Base-by-base conservation (phyloP, 805 yeast genomes). In the Ogataea zsoltii region DNA sequence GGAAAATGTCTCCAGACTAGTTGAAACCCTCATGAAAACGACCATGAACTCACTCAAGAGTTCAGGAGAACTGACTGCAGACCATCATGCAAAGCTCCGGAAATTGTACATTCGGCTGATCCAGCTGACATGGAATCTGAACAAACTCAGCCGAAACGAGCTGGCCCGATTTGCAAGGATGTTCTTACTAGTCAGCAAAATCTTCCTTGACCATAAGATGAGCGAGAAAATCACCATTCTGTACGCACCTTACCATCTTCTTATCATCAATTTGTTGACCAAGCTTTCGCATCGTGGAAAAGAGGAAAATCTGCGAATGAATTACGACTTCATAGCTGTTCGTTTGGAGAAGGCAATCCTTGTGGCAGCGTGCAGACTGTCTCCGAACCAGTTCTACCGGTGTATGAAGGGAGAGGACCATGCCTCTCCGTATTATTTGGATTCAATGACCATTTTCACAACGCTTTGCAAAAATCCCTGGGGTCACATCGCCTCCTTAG, bases 121-220 rank as follows among this genome's bases (percentile, higher is more conserved):
- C 4, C 61, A 58, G 41, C 34, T 62, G n/a, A 23, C 52, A 2
- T 62, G 64, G 61, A 55, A 50, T 25, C 25, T 61, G 10, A 46
- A 48, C 25, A 33, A 28, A 1, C 44, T 45, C 33, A 48, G 42
- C 19, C 11, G 30, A 1, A 34, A 17, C 2, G 50, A 50, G 13
- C 28, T 64, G 10, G 37, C 45, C 3, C 33, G 37, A 17, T 42
- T 60, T 21, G 52, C 61, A 0, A 52, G 41, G 23, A 38, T 54
- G 4, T 18, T 61, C 7, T 33, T 57, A 9, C 42, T 45, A 9
- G 44, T 50, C 1, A 42, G 51, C 25, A 29, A 43, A 11, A 18
- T 45, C 4, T 34, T 51, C 7, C 19, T 54, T 10, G 56, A 54
- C 4, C 13, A 10, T 5, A 28, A 40, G 6, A 40, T 33, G 4